phyloP scores from a whole-genome alignment of 1,284 basidiomycete genomes.

The Inonotus hispidus region DNA sequence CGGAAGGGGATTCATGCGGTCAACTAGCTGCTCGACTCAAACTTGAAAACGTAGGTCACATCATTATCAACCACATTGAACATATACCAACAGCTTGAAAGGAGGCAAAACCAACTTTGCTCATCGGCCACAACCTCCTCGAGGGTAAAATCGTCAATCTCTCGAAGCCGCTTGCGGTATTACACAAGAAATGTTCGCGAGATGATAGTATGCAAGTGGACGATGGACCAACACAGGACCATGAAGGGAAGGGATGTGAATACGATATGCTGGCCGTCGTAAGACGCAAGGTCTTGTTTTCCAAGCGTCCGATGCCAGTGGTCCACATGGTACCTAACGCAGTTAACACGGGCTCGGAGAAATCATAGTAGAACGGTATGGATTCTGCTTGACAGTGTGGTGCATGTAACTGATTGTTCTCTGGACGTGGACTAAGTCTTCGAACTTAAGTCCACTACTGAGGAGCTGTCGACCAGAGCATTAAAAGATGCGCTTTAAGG shows the following conservation, averaged over 20 bases:
- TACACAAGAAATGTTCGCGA: conserved; percentile 26
- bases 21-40: conserved; percentile 59
- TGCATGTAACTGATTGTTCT: too few relatives aligned
- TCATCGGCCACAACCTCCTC: conserved; percentile 83
- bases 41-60: conserved; percentile 39
- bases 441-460: too few relatives aligned
- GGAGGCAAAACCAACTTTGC: conserved; percentile 73
- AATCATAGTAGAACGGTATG: neutral
- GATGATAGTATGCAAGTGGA: conserved; percentile 11
- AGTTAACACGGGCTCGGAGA: neutral
- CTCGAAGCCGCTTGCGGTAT: conserved; percentile 71
- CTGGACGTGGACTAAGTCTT: too few relatives aligned
- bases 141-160: conserved; percentile 81
- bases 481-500: neutral
- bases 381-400: neutral
- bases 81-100: neutral
- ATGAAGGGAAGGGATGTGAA: conserved; percentile 30
- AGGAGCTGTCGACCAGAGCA: too few relatives aligned
- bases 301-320: conserved; percentile 71
- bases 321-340: conserved; percentile 23
- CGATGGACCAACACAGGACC: conserved; percentile 7
- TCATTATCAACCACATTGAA: neutral
- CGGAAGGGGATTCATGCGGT: conserved; percentile 50
- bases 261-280: conserved; percentile 57
- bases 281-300: conserved; percentile 73